Percentiles rank a stretch among this genome's conserved stretches.
Conservation (phyloP, 306 rosid genomes). For the Acacia melanoxylon region DNA sequence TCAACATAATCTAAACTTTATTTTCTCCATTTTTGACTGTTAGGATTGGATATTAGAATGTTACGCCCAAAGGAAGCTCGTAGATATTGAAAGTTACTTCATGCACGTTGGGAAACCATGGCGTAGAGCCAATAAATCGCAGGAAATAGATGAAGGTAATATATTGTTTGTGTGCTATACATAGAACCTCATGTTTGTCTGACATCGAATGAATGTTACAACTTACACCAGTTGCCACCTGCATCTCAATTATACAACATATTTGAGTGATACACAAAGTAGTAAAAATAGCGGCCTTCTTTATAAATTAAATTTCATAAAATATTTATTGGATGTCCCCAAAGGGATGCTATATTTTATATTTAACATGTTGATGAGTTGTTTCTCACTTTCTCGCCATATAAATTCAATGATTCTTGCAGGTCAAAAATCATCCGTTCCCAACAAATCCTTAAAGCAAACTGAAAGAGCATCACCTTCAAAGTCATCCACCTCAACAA, state of each 20-base stretch:
- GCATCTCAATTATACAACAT: constrained; percentile 1
- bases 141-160: constrained; percentile 52
- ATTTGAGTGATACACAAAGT: constrained; percentile 19
- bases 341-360: background rate
- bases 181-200: constrained; percentile 15
- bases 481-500: constrained; percentile 39
- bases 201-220: constrained; percentile 9
- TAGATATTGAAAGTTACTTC: constrained; percentile 77
- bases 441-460: constrained; percentile 45
- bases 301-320: background rate
- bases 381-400: constrained; percentile 13
- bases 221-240: background rate
- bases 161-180: constrained; percentile 11
- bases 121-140: constrained; percentile 64
- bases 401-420: constrained; percentile 35
- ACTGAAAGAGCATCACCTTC: constrained; percentile 46
- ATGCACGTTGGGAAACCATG: constrained; percentile 89
- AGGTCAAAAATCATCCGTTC: constrained; percentile 45
- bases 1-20: constrained; percentile 22
- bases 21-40: constrained; percentile 20
- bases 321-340: too few species aligned
- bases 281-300: constrained; percentile 1
- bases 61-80: constrained; percentile 69
- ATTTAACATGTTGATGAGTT: background rate
- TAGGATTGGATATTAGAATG: constrained; percentile 94